A percentile compares a stretch with the other conserved stretches of the same genome.
These are phyloP conservation scores for Rhazya stricta DNA, from an alignment of 257 asterid genomes.

Conservation along the genomic window DNA sequence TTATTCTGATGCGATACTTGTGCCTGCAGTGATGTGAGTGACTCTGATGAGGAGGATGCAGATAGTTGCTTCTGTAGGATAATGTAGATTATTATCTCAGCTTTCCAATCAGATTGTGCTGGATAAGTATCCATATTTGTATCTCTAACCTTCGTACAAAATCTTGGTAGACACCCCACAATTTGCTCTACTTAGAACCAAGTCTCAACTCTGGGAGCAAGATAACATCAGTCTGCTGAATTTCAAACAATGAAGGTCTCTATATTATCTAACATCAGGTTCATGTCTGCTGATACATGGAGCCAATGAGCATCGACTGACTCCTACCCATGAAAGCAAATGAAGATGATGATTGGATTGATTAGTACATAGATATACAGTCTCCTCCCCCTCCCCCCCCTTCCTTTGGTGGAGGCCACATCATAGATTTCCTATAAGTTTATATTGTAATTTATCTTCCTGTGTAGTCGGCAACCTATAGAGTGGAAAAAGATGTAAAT, in stretches of 20 bases:
- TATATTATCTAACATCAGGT: background rate
- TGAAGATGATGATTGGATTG: background rate
- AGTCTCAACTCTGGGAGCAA: no score
- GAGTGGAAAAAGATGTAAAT: background rate
- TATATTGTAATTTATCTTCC: background rate
- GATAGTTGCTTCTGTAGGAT: slow-evolving; percentile 70
- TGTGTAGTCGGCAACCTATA: background rate
- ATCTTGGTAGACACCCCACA: background rate
- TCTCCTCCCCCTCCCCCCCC: background rate
- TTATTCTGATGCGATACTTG: slow-evolving; percentile 9
- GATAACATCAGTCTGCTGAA: background rate
- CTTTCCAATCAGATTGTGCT: slow-evolving; percentile 1
- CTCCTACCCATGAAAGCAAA: background rate
- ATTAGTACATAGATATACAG: background rate
- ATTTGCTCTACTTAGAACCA: slow-evolving; percentile 5
- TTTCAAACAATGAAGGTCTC: background rate
- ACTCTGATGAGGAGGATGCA: slow-evolving; percentile 68
- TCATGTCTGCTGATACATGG: background rate
- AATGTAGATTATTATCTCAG: slow-evolving; percentile 43
- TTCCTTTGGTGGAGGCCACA: background rate
- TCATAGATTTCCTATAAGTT: background rate
- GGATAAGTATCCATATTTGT: background rate
- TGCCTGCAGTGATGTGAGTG: slow-evolving; percentile 59
- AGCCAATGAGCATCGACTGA: background rate
- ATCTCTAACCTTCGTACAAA: background rate